phyloP scores from a whole-genome alignment of 1,284 basidiomycete genomes.

The Apiotrichum gamsii region DNA sequence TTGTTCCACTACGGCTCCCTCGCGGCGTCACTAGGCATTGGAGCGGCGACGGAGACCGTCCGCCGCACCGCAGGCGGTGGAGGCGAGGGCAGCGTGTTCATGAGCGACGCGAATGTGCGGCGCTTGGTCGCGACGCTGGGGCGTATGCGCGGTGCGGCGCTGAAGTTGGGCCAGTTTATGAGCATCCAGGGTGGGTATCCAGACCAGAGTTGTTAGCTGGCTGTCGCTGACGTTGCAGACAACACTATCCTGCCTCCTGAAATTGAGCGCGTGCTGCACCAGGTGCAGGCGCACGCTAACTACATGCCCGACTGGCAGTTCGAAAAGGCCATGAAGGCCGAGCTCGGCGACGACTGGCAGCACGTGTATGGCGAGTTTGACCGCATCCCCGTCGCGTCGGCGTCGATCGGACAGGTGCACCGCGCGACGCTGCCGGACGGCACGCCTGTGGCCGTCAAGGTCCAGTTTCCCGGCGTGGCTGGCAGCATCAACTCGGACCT shows the following conservation, averaged over 20 bases:
- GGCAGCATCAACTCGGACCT: conserved; percentile 83
- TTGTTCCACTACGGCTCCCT: conserved; percentile 83
- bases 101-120: conserved; percentile 83
- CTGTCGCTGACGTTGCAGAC: conserved; percentile 48
- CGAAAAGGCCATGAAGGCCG: conserved; percentile 73
- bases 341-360: conserved; percentile 73
- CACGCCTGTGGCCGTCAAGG: conserved; percentile 73
- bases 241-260: conserved; percentile 82
- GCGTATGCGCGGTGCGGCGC: conserved; percentile 90
- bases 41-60: conserved; percentile 50
- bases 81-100: conserved; percentile 54
- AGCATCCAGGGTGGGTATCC: conserved; percentile 79
- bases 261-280: conserved; percentile 78
- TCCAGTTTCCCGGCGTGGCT: conserved; percentile 91
- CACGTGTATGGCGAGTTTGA: conserved; percentile 69
- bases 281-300: conserved; percentile 91
- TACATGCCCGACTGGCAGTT: conserved; percentile 99
- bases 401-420: conserved; percentile 97
- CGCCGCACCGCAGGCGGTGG: conserved; percentile 40
- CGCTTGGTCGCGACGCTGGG: conserved; percentile 86
- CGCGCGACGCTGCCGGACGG: conserved; percentile 57
- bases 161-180: conserved; percentile 96
- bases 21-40: conserved; percentile 46
- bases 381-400: conserved; percentile 85
- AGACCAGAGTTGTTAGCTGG: neutral